phyloP scores from a whole-genome alignment of 495 filamentous ascomycete species.

The Penicillium cosmopolitanum region DNA sequence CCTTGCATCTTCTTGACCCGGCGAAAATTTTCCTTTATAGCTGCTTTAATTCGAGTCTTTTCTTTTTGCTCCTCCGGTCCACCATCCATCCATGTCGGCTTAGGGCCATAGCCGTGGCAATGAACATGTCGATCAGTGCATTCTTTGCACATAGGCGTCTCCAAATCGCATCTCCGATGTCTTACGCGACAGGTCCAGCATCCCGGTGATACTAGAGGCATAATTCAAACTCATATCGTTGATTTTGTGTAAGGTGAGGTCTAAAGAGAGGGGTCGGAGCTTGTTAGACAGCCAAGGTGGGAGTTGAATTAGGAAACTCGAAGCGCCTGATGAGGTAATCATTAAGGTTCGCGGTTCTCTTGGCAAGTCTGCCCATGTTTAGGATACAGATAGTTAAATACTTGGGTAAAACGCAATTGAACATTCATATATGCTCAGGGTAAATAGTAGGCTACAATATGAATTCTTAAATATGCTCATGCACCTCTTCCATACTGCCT shows the following conservation, averaged over 20 bases:
- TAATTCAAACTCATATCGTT: neutral
- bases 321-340: conserved; percentile 8
- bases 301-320: conserved; percentile 8
- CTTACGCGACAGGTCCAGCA: conserved; percentile 24
- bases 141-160: conserved; percentile 14
- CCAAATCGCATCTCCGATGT: conserved; percentile 17
- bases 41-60: conserved; percentile 7
- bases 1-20: conserved; percentile 10
- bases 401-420: too few relatives aligned
- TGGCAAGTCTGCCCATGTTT: too few relatives aligned
- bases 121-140: conserved; percentile 16
- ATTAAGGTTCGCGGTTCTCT: neutral
- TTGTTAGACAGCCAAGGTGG: neutral
- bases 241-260: neutral
- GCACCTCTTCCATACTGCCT: neutral
- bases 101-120: conserved; percentile 23
- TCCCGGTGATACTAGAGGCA: conserved; percentile 7
- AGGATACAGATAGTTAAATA: too few relatives aligned
- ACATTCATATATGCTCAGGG: too few relatives aligned
- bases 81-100: conserved; percentile 22
- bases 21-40: conserved; percentile 12
- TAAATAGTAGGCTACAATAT: too few relatives aligned
- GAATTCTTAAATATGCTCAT: neutral
- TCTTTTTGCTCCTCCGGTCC: conserved; percentile 6
- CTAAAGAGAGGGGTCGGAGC: neutral